Evolutionary conservation across 1,139 yeast species (phyloP).

Genomic region (Lodderomyces theae): DNA sequence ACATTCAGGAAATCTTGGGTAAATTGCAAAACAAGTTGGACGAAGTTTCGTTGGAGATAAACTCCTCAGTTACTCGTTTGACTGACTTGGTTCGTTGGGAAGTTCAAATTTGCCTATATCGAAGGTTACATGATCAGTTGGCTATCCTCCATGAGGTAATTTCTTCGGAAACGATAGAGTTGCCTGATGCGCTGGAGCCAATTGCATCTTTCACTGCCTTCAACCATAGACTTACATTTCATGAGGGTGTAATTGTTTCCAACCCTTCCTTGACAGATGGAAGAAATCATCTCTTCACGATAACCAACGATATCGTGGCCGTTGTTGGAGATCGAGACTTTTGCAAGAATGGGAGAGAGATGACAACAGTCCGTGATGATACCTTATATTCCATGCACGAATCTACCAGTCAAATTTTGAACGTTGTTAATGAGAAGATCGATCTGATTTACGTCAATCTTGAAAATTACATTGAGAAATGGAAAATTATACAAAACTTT

Average conservation of each 20-base stretch:
- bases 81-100: slow-evolving; percentile 40
- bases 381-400: not conserved
- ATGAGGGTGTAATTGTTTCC: slow-evolving; percentile 43
- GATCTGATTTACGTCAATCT: slow-evolving; percentile 25
- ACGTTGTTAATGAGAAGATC: slow-evolving; percentile 16
- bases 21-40: slow-evolving; percentile 43
- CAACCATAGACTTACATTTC: slow-evolving; percentile 38
- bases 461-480: slow-evolving; percentile 37
- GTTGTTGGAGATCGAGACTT: slow-evolving; percentile 13
- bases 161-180: too few relatives aligned
- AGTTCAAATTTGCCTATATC: slow-evolving; percentile 31
- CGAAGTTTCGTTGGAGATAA: slow-evolving; percentile 41
- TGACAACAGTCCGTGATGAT: not conserved
- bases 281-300: slow-evolving; percentile 17
- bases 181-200: too few relatives aligned
- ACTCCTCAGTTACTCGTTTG: slow-evolving; percentile 35
- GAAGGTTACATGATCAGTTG: slow-evolving; percentile 16
- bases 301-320: slow-evolving; percentile 14
- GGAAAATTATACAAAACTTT: slow-evolving; percentile 57
- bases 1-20: slow-evolving; percentile 20
- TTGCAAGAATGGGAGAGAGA: not conserved
- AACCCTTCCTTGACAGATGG: slow-evolving; percentile 27
- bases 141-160: slow-evolving; percentile 5
- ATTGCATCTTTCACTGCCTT: not conserved
- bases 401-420: slow-evolving; percentile 6